Evolutionary conservation across 73 alveolate genomes (phyloP), one percentile per base, ranked within the genome.

Genomic region (Strombidium stylifer): DNA sequence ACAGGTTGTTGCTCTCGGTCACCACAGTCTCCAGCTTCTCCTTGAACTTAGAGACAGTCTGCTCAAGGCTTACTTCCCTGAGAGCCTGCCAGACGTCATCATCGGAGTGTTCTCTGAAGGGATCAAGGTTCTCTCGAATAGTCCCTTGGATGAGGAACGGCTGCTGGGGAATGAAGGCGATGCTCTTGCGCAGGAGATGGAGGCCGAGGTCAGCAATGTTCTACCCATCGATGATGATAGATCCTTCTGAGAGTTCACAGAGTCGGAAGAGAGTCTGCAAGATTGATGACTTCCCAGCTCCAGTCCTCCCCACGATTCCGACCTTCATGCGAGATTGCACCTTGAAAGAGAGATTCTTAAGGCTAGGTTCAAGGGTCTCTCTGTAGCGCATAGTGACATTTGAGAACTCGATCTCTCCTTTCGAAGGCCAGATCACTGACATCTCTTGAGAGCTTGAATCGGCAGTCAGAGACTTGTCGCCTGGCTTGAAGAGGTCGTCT

Each of bases 101-200:
- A 27, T 52, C 81, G 3, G 73, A 7, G 6, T 34, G 12, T 26
- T 53, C 45, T 23, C 53, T 18, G 37, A 66, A 66, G 1, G 84
- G 84, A 32, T 70, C 84, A 1, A 70, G 36, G 42, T 70, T 70
- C 19, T 70, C 82, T 50, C 77, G 56, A 27, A 84, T 53, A 4
- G 81, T 79, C n/a, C 80, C 85, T 46, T 58, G 68, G 26, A 71
- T 28, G 48, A 85, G 84, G 39, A 88, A 87, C 0, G 97, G 94
- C 42, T 74, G 82, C 58, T 89, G 93, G 4, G 97, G 97, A 12
- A 89, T 89, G 54, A 69, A 69, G 47, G 97, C 80, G 47, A 89
- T 26, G 41, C 58, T 21, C 72, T 70, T 59, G 47, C 97, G 75
- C 59, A 89, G 62, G 36, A 57, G 57, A 26, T 81, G 84, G n/a